phyloP scores from a whole-genome alignment of 768 basidiomycete genomes.

The Tricholoma furcatifolium region DNA sequence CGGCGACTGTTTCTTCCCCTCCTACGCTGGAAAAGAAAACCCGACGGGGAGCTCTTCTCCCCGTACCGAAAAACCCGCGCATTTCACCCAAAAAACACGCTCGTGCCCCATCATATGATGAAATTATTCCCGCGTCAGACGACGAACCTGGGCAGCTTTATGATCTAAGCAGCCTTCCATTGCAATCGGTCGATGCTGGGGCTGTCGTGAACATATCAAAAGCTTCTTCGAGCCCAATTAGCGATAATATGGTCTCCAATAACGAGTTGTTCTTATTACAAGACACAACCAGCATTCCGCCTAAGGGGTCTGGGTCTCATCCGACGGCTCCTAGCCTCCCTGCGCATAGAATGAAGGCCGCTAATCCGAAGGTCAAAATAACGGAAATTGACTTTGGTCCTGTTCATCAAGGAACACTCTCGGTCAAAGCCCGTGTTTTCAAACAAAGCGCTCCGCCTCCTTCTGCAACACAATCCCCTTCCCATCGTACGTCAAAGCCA shows the following conservation, averaged over 20 bases:
- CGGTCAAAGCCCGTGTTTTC: conserved; percentile 48
- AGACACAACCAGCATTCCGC: background rate
- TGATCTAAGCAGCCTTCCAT: background rate
- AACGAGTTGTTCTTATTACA: background rate
- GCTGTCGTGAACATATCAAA: background rate
- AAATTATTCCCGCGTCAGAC: conserved; percentile 30
- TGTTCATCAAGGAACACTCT: conserved; percentile 37
- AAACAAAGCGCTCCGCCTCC: conserved; percentile 19
- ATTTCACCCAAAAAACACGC: conserved; percentile 15
- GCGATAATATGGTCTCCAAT: background rate
- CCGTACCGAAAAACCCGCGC: conserved; percentile 15
- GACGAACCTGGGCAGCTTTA: conserved; percentile 28
- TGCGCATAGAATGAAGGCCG: conserved; percentile 45
- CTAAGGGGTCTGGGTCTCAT: background rate
- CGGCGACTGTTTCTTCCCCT: background rate
- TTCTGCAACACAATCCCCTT: background rate
- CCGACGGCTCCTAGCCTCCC: conserved; percentile 19
- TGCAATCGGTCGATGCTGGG: background rate
- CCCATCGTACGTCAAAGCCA: conserved; percentile 28
- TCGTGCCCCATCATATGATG: conserved; percentile 24
- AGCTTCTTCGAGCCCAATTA: background rate
- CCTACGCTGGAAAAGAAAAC: conserved; percentile 10
- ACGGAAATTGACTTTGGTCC: conserved; percentile 34
- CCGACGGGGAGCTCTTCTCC: conserved; percentile 1
- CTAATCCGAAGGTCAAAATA: conserved; percentile 55